Evolutionary conservation across 257 asterid species (phyloP).

Genomic region (Ilex aquifolium): DNA sequence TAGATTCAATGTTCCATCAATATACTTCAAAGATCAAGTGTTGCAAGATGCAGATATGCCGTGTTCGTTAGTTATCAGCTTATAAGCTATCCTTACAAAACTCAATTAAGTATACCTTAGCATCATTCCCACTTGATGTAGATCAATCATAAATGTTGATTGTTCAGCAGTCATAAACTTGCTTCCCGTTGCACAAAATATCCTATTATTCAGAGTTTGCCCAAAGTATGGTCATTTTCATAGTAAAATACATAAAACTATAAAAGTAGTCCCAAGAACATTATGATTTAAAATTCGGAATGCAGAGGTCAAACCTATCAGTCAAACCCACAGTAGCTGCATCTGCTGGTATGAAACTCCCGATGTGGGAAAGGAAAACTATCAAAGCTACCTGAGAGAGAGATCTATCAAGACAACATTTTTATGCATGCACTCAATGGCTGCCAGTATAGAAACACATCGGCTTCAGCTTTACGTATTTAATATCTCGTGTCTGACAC

Average conservation of each 20-base stretch:
- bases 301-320: constrained; percentile 54
- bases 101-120: constrained; percentile 52
- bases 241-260: constrained; percentile 4
- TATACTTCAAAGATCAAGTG: no score
- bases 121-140: constrained; percentile 96
- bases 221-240: background rate
- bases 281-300: constrained; percentile 12
- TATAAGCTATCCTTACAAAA: background rate
- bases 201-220: constrained; percentile 36
- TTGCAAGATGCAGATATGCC: constrained; percentile 1
- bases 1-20: no score
- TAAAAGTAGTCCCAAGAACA: constrained; percentile 5
- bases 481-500: no score
- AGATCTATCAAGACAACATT: constrained; percentile 6
- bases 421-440: background rate
- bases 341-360: constrained; percentile 98
- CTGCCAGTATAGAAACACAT: background rate
- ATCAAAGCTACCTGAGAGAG: constrained; percentile 83
- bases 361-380: constrained; percentile 92
- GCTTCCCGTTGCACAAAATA: constrained; percentile 93
- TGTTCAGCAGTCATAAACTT: constrained; percentile 95
- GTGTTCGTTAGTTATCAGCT: background rate
- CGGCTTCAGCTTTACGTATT: background rate
- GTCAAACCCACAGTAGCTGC: constrained; percentile 94
- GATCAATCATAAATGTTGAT: constrained; percentile 97